Evolutionary conservation across 495 filamentous ascomycete genomes (phyloP).

Genomic region (Amniculicola lignicola): DNA sequence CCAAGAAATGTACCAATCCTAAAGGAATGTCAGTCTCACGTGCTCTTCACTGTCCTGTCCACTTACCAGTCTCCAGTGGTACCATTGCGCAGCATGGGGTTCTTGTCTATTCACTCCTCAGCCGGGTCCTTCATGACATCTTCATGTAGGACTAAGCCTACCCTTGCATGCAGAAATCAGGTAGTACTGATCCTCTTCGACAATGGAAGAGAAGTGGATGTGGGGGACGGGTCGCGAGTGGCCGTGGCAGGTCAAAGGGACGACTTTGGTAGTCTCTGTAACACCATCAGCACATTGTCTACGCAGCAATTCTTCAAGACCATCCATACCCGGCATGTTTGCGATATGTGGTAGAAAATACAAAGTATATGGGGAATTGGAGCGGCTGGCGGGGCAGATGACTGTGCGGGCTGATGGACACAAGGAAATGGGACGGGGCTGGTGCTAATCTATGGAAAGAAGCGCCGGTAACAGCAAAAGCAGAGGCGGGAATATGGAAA

Average conservation of each 20-base stretch:
- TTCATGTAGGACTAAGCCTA: constrained; percentile 39
- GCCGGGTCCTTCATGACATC: background rate
- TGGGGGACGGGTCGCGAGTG: constrained; percentile 95
- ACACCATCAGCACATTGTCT: background rate
- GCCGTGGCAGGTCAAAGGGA: constrained; percentile 94
- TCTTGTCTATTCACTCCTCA: constrained; percentile 62
- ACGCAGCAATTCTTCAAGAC: no score
- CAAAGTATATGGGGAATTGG: no score
- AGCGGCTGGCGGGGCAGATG: no score
- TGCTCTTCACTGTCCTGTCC: background rate
- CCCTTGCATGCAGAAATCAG: constrained; percentile 98
- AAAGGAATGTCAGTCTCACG: constrained; percentile 35
- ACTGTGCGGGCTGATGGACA: background rate
- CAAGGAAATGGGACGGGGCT: background rate
- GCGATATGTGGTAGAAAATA: background rate
- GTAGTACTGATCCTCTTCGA: constrained; percentile 87
- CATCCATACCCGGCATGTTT: background rate
- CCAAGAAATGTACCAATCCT: constrained; percentile 97
- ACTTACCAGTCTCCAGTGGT: constrained; percentile 76
- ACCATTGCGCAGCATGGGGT: constrained; percentile 97
- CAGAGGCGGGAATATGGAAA: background rate
- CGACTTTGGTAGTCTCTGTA: constrained; percentile 64
- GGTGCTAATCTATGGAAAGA: background rate
- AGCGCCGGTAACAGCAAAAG: background rate
- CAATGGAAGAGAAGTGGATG: constrained; percentile 83